Evolutionary conservation across 345 rosid species (phyloP).

Genomic region (Populus nigra): DNA sequence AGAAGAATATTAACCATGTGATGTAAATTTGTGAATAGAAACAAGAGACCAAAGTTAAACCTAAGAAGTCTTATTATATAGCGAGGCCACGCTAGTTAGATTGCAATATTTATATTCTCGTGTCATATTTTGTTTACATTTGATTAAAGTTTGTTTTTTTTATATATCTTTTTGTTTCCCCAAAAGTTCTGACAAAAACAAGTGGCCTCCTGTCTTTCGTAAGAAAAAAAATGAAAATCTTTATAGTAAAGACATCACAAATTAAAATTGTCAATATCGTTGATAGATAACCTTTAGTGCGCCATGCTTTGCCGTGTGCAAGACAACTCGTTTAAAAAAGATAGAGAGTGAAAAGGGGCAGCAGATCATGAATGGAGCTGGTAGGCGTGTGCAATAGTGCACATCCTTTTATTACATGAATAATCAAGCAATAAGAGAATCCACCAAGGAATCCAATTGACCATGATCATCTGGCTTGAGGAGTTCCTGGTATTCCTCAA

Average conservation of each 20-base stretch:
- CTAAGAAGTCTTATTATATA: background rate
- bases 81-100: too few species aligned
- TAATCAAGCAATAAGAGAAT: constrained; percentile 4
- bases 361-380: background rate
- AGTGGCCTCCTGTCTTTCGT: too few species aligned
- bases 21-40: background rate
- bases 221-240: background rate
- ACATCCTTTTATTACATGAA: background rate
- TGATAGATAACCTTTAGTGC: background rate
- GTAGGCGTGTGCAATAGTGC: background rate
- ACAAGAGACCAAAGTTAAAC: background rate
- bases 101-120: too few species aligned
- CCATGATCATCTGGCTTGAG: background rate
- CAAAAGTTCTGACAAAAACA: too few species aligned
- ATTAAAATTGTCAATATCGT: background rate
- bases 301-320: background rate
- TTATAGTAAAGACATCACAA: background rate
- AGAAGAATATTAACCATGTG: background rate
- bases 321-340: background rate
- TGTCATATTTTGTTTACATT: too few species aligned
- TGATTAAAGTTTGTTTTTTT: too few species aligned
- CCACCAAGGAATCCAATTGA: background rate
- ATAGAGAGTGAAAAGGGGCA: background rate
- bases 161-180: too few species aligned
- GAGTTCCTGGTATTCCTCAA: constrained; percentile 23